phyloP scores from a whole-genome alignment of 257 asterid genomes.

The Solanum clarkiae region DNA sequence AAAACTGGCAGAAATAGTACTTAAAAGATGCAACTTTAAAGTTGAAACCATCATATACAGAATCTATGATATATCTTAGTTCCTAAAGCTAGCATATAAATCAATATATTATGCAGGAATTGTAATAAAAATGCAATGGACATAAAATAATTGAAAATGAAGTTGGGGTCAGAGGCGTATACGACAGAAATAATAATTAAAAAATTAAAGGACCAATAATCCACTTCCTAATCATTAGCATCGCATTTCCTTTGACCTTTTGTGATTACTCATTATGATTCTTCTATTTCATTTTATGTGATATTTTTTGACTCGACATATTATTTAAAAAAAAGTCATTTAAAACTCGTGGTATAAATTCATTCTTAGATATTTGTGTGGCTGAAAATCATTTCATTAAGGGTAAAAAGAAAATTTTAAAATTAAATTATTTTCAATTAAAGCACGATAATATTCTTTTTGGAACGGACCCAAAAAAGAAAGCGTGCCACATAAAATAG shows the following conservation, averaged over 20 bases:
- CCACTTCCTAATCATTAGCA: neutral
- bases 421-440: too few relatives aligned
- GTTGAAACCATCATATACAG: neutral
- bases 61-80: neutral
- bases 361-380: too few relatives aligned
- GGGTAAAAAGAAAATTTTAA: too few relatives aligned
- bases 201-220: neutral
- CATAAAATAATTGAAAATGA: neutral
- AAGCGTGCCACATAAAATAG: too few relatives aligned
- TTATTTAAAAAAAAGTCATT: too few relatives aligned
- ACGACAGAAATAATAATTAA: neutral
- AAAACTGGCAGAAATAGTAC: neutral
- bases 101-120: neutral
- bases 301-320: rapidly evolving
- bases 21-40: neutral
- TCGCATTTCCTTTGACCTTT: neutral
- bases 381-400: too few relatives aligned
- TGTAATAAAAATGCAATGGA: neutral
- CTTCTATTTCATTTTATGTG: too few relatives aligned
- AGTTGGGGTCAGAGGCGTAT: neutral
- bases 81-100: neutral
- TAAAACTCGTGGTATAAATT: too few relatives aligned
- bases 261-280: neutral
- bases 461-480: too few relatives aligned
- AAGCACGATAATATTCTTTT: too few relatives aligned